A percentile compares a stretch with the other conserved stretches of the same genome.
Conservation (phyloP, 2,329 filamentous ascomycete genomes). For the Taxawa tesnikishii region DNA sequence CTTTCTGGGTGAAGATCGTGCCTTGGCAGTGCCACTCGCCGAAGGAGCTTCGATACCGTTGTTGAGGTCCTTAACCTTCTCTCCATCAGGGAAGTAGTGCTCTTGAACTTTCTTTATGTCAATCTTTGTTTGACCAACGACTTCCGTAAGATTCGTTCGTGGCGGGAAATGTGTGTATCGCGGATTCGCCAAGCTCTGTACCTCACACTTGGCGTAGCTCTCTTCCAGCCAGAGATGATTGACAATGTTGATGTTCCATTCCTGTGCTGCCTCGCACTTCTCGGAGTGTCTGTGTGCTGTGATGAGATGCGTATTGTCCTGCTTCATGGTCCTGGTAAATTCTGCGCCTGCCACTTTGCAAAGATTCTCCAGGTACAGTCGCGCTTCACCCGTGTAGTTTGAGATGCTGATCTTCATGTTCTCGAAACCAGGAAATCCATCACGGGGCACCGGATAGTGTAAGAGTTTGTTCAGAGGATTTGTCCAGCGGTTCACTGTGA, state of each 20-base stretch:
- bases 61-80: neutral
- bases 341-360: slow-evolving; percentile 72
- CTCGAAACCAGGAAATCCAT: slow-evolving; percentile 70
- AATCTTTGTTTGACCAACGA: slow-evolving; percentile 80
- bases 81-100: slow-evolving; percentile 40
- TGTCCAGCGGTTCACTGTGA: slow-evolving; percentile 80
- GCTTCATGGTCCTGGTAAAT: slow-evolving; percentile 90
- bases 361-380: slow-evolving; percentile 86
- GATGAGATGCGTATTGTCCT: slow-evolving; percentile 90
- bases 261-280: slow-evolving; percentile 81
- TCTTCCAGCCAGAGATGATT: slow-evolving; percentile 98
- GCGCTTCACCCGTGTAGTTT: slow-evolving; percentile 90
- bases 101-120: slow-evolving; percentile 62
- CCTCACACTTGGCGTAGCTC: slow-evolving; percentile 79
- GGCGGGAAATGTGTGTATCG: slow-evolving; percentile 80
- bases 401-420: slow-evolving; percentile 74
- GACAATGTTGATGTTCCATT: slow-evolving; percentile 82
- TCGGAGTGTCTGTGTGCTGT: slow-evolving; percentile 83
- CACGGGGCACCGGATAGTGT: slow-evolving; percentile 74
- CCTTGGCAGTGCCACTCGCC: slow-evolving; percentile 4
- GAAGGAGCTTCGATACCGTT: slow-evolving; percentile 3
- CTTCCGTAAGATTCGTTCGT: slow-evolving; percentile 82
- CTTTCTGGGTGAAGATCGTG: slow-evolving; percentile 9
- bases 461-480: slow-evolving; percentile 71
- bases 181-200: slow-evolving; percentile 57